Base-by-base conservation (phyloP, 176 grass and related monocot genomes). In the Oryza glaberrima region DNA sequence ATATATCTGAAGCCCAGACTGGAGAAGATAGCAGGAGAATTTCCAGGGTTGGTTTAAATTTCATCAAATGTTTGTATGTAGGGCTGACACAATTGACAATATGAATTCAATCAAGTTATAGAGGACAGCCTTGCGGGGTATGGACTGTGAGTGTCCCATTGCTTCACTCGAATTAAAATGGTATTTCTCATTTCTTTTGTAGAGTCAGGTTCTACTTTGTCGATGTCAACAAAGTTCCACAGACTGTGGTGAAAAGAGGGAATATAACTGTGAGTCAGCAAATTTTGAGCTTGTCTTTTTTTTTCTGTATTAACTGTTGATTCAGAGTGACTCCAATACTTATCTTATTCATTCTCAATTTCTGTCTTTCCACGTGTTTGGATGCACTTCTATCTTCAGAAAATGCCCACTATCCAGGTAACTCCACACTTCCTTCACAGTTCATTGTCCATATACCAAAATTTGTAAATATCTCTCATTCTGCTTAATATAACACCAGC, bases 351-450 rank as follows among this genome's bases (percentile, higher is more conserved):
- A 0, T 67, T 34, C 36, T 54, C 65, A 67, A 49, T 65, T 63
- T 36, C 30, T 58, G 4, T 19, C 16, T 49, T 67, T 34, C 47
- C 44, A 51, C 4, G 22, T 9, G 5, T 83, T 74, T 77, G 72
- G 13, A 5, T 78, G 45, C 15, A n/a, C 67, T 16, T 41, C 1
- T 28, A 70, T 35, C 69, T 78, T 78, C 89, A 98, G 93, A 98
- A 98, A 98, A 98, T 98, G 96, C 93, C 96, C 54, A 98, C 93
- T 35, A 96, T 98, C 89, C 96, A 98, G 96, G 96, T 98, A 88
- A 75, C 15, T 10, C 20, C 44, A 5, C 20, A 75, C 44, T 76
- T 77, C 9, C 78, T 28, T 1, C 12, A 25, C 65, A 4, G 1
- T 45, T 14, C 34, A 6, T 14, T 30, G 67, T 72, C 4, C 14